Evolutionary conservation across 257 asterid genomes (phyloP).

Genomic region (Catharanthus roseus): DNA sequence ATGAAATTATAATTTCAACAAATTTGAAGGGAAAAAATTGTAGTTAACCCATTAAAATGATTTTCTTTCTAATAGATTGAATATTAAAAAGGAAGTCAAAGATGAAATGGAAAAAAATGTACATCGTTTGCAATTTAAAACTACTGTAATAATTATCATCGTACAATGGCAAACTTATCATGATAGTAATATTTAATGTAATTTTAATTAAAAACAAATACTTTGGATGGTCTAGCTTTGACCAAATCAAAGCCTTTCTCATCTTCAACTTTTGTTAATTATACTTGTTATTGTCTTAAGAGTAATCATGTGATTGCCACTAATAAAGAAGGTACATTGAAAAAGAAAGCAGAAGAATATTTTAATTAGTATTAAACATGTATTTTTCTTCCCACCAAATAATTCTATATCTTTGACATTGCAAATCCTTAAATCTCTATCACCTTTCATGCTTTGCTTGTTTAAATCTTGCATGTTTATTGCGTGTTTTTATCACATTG

Average conservation of each 20-base stretch:
- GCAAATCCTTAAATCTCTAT: not conserved
- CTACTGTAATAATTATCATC: too few species aligned
- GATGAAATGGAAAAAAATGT: too few species aligned
- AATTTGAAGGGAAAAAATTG: too few species aligned
- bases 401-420: conserved; percentile 1
- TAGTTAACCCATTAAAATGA: too few species aligned
- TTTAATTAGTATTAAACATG: too few species aligned
- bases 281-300: not conserved
- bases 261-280: not conserved
- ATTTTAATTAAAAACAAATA: too few species aligned
- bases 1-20: too few species aligned
- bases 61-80: too few species aligned
- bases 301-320: conserved; percentile 12
- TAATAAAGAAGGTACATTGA: not conserved
- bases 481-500: conserved; percentile 7
- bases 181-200: too few species aligned
- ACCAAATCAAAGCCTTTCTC: not conserved
- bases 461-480: conserved; percentile 1
- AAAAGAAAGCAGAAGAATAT: not conserved
- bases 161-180: too few species aligned
- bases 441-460: not conserved
- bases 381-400: not conserved
- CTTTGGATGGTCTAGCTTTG: not conserved
- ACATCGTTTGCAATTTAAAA: too few species aligned
- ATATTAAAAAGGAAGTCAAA: too few species aligned